phyloP scores from a whole-genome alignment of 352 stramenopile species.

The Phytophthora sojae region DNA sequence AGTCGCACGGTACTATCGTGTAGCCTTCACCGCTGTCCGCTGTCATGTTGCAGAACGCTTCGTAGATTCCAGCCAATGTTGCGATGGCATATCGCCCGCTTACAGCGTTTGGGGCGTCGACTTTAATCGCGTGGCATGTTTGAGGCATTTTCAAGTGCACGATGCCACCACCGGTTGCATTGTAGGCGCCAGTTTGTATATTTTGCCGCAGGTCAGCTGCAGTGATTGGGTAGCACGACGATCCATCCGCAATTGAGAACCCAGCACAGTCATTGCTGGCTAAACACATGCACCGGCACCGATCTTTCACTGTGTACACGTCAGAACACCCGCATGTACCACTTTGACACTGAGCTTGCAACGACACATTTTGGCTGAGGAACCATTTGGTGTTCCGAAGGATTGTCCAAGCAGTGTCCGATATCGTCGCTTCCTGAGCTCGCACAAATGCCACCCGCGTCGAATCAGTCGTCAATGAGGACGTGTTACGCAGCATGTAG shows the following conservation, averaged over 20 bases:
- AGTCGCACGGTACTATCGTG: constrained; percentile 59
- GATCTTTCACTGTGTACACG: constrained; percentile 47
- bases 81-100: constrained; percentile 57
- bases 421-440: constrained; percentile 30
- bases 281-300: constrained; percentile 57
- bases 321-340: constrained; percentile 39
- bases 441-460: constrained; percentile 37
- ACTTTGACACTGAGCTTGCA: constrained; percentile 42
- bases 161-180: constrained; percentile 21
- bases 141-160: constrained; percentile 67
- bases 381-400: constrained; percentile 48
- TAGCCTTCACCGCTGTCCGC: constrained; percentile 60
- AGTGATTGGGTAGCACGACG: constrained; percentile 52
- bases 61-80: constrained; percentile 47
- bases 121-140: constrained; percentile 65
- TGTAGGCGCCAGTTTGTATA: constrained; percentile 41
- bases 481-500: constrained; percentile 50
- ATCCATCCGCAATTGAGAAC: constrained; percentile 48
- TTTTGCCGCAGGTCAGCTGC: constrained; percentile 48
- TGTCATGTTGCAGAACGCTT: constrained; percentile 65
- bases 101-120: constrained; percentile 29
- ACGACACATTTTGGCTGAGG: constrained; percentile 36
- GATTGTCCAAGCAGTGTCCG: constrained; percentile 52
- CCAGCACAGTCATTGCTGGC: constrained; percentile 43
- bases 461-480: constrained; percentile 32